phyloP scores from a whole-genome alignment of 1,139 yeast genomes.

The Zygosaccharomyces pseudobailii region DNA sequence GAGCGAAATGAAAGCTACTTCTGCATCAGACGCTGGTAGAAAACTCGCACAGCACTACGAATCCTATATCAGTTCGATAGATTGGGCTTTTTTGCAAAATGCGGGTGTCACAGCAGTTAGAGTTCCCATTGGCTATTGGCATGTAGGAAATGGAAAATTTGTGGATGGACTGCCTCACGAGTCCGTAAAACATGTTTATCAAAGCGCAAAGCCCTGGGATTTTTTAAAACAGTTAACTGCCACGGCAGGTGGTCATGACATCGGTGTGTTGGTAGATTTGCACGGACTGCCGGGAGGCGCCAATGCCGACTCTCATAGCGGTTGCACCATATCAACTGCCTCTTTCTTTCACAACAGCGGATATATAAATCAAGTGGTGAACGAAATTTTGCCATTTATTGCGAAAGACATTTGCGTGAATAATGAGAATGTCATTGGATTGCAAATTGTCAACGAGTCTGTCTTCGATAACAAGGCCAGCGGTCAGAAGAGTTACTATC shows the following conservation, averaged over 20 bases:
- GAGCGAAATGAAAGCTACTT: conserved; percentile 44
- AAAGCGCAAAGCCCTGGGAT: conserved; percentile 58
- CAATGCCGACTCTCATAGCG: conserved; percentile 79
- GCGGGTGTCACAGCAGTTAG: conserved; percentile 73
- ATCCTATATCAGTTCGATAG: conserved; percentile 51
- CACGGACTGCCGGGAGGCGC: conserved; percentile 96
- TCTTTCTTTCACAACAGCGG: conserved; percentile 44
- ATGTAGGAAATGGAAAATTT: conserved; percentile 58
- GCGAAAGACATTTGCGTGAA: conserved; percentile 58
- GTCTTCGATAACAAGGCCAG: conserved; percentile 52
- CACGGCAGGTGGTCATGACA: conserved; percentile 39
- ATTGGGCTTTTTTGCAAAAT: conserved; percentile 68
- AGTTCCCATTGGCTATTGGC: conserved; percentile 91
- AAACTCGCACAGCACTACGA: conserved; percentile 68
- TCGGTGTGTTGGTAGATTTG: conserved; percentile 75
- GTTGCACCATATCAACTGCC: conserved; percentile 65
- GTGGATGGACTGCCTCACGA: conserved; percentile 56
- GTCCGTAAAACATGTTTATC: conserved; percentile 51
- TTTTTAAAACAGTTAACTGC: conserved; percentile 36
- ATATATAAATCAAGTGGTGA: conserved; percentile 36
- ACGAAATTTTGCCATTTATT: conserved; percentile 52
- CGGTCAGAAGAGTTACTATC: conserved; percentile 57
- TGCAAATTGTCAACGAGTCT: conserved; percentile 84
- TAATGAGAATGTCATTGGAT: conserved; percentile 68
- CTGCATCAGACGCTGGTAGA: conserved; percentile 50